Conservation (phyloP, 2,329 filamentous ascomycete genomes). For the Colletotrichum tofieldiae region DNA sequence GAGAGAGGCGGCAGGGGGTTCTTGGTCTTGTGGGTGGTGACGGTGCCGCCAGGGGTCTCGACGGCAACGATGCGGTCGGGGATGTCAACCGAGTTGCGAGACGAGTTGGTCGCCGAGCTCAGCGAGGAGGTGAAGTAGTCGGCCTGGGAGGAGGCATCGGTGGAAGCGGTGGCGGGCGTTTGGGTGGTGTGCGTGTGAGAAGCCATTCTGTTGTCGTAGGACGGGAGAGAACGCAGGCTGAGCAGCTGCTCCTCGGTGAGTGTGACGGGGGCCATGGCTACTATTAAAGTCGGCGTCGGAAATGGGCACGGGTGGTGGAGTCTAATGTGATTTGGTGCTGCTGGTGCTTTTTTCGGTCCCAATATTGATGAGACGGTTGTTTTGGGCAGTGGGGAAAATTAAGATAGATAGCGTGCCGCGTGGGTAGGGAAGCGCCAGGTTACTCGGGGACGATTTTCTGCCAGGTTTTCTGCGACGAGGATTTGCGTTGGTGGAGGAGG, state of each 20-base stretch:
- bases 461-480: conserved; percentile 1
- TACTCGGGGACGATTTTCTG: conserved; percentile 15
- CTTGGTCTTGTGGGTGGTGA: conserved; percentile 30
- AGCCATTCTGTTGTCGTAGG: conserved; percentile 41
- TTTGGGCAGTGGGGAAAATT: conserved; percentile 33
- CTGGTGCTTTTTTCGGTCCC: conserved; percentile 29
- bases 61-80: conserved; percentile 6
- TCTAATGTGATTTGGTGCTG: conserved; percentile 13
- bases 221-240: conserved; percentile 45
- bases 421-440: conserved; percentile 21
- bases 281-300: conserved; percentile 17
- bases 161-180: conserved; percentile 35
- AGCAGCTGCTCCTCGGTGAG: conserved; percentile 44
- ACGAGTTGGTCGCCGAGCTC: conserved; percentile 38
- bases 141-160: conserved; percentile 27
- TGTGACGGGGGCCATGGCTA: conserved; percentile 35
- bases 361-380: conserved; percentile 36
- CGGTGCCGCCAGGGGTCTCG: conserved; percentile 32
- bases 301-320: conserved; percentile 25
- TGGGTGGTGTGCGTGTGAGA: conserved; percentile 16
- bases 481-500: conserved; percentile 9
- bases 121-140: conserved; percentile 34
- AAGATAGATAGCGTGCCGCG: conserved; percentile 8
- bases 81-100: conserved; percentile 33
- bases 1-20: conserved; percentile 55